Evolutionary conservation across 1,139 yeast genomes (phyloP).

Genomic region (Diutina neorugosa): DNA sequence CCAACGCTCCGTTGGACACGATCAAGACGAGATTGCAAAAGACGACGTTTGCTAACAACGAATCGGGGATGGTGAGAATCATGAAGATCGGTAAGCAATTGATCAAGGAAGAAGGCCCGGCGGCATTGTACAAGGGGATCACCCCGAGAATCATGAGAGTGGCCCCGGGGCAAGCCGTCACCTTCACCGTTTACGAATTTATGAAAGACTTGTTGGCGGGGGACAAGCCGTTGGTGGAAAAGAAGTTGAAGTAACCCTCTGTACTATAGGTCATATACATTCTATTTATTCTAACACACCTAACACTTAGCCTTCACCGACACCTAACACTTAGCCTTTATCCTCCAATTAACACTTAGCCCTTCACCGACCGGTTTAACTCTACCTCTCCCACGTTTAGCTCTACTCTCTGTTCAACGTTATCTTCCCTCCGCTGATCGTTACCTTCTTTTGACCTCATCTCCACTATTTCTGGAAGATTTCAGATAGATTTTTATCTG

Average conservation of each 20-base stretch:
- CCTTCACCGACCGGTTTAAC: not conserved
- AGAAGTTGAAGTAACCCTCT: not conserved
- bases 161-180: slow-evolving; percentile 98
- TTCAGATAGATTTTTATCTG: no score
- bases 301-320: not conserved
- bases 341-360: not conserved
- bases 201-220: slow-evolving; percentile 49
- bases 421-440: no score
- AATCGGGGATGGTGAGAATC: slow-evolving; percentile 67
- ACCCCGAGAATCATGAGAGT: slow-evolving; percentile 99
- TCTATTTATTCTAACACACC: slow-evolving; percentile 2
- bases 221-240: slow-evolving; percentile 2
- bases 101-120: slow-evolving; percentile 78
- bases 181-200: slow-evolving; percentile 90
- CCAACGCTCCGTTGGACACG: slow-evolving; percentile 96
- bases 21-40: slow-evolving; percentile 95
- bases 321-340: not conserved
- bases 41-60: slow-evolving; percentile 62
- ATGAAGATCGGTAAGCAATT: slow-evolving; percentile 70
- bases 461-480: no score
- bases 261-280: slow-evolving; percentile 1
- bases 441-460: no score
- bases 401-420: no score
- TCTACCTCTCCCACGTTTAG: no score
- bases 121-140: slow-evolving; percentile 89